Percentiles rank a stretch among this genome's conserved stretches.
These are phyloP conservation scores for Tillandsia leiboldiana DNA, from an alignment of 176 grass and related monocot species.

Conservation along the genomic window DNA sequence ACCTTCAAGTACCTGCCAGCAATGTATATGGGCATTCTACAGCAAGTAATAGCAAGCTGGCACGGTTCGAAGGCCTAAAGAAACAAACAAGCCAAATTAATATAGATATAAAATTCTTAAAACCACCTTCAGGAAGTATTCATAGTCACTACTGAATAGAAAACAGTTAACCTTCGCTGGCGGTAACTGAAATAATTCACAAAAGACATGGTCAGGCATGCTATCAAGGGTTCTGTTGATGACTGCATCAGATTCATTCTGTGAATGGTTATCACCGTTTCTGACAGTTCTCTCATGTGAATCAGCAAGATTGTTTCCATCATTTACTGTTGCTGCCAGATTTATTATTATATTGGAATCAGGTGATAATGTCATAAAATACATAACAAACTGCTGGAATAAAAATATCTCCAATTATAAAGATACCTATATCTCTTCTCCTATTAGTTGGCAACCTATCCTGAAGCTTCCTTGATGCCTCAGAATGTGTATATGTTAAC, in stretches of 20 bases:
- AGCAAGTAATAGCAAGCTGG: conserved; percentile 47
- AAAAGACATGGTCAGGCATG: conserved; percentile 63
- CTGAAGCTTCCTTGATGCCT: conserved; percentile 54
- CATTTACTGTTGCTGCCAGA: conserved; percentile 34
- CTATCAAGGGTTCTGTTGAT: conserved; percentile 51
- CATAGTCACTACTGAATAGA: neutral
- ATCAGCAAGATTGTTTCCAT: conserved; percentile 20
- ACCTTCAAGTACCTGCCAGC: conserved; percentile 95
- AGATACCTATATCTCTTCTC: conserved; percentile 52
- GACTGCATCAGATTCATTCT: conserved; percentile 43
- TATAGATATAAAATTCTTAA: conserved; percentile 14
- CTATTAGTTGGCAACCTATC: conserved; percentile 40
- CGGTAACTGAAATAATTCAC: conserved; percentile 42
- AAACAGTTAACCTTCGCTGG: conserved; percentile 47
- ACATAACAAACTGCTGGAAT: neutral
- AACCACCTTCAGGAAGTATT: neutral
- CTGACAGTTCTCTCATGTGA: conserved; percentile 24
- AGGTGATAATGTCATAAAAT: neutral
- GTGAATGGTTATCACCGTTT: conserved; percentile 32
- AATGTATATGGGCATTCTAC: conserved; percentile 66
- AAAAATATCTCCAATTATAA: neutral
- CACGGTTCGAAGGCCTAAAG: conserved; percentile 57
- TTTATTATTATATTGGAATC: conserved; percentile 3
- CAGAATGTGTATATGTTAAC: conserved; percentile 65
- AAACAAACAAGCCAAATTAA: conserved; percentile 15